Evolutionary conservation across 1,284 basidiomycete genomes (phyloP).

Genomic region (Cutaneotrichosporon cutaneum): DNA sequence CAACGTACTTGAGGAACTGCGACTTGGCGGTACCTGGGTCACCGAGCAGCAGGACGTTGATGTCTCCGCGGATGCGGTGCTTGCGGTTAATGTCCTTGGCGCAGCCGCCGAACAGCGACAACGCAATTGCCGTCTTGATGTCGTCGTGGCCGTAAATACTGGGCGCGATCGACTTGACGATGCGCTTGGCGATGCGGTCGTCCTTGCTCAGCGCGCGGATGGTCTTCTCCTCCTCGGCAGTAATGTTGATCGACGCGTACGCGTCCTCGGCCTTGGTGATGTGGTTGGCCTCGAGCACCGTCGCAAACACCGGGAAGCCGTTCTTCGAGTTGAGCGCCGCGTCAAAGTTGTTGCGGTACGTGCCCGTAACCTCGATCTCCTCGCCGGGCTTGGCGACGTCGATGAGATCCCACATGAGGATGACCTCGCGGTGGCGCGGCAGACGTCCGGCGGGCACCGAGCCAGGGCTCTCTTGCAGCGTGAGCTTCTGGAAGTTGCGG

Average conservation of each 20-base stretch:
- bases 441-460: constrained; percentile 95
- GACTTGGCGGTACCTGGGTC: constrained; percentile 99
- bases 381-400: constrained; percentile 97
- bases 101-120: constrained; percentile 91
- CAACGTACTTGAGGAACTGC: constrained; percentile 97
- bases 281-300: constrained; percentile 95
- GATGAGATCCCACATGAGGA: constrained; percentile 96
- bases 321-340: constrained; percentile 97
- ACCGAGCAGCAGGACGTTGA: constrained; percentile 92
- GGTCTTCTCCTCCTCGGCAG: constrained; percentile 92
- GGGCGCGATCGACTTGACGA: constrained; percentile 96
- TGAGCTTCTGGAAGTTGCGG: constrained; percentile 99
- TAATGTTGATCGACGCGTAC: constrained; percentile 92
- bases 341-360: constrained; percentile 99
- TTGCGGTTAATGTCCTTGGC: constrained; percentile 95
- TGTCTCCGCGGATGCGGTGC: constrained; percentile 93
- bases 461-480: constrained; percentile 96
- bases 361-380: constrained; percentile 94
- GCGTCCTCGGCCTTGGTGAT: constrained; percentile 93
- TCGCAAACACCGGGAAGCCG: constrained; percentile 98
- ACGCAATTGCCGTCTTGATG: constrained; percentile 95
- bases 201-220: constrained; percentile 84
- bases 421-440: constrained; percentile 92
- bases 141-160: constrained; percentile 99
- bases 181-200: constrained; percentile 91